Evolutionary conservation across 176 grass and related monocot genomes (phyloP).

Genomic region (Bothriochloa decipiens): DNA sequence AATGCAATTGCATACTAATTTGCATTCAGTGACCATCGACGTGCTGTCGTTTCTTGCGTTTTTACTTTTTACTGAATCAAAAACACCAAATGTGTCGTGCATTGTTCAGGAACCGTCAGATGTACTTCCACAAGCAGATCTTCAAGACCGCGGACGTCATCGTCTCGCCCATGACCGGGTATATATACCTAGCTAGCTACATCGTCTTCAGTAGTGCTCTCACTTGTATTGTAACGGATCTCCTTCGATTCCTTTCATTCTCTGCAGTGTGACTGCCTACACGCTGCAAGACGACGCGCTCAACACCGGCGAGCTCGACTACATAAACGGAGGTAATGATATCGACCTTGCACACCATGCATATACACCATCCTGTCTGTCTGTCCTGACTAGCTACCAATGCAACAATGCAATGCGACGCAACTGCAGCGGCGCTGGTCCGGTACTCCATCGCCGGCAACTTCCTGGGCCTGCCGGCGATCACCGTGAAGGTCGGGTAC

Average conservation of each 20-base stretch:
- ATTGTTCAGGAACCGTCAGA: conserved; percentile 80
- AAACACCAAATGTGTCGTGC: not conserved
- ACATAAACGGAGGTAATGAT: conserved; percentile 93
- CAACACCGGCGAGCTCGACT: conserved; percentile 82
- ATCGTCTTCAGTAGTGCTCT: no score
- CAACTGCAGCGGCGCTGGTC: conserved; percentile 61
- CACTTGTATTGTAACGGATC: no score
- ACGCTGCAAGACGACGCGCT: conserved; percentile 76
- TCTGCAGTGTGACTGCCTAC: conserved; percentile 81
- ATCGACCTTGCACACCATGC: no score
- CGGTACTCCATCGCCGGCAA: conserved; percentile 97
- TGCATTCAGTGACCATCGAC: not conserved
- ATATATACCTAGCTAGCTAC: not conserved
- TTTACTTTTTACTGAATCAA: not conserved
- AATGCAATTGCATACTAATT: no score
- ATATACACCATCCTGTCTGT: no score
- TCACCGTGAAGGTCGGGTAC: conserved; percentile 85
- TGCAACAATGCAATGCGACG: not conserved
- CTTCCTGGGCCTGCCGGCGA: conserved; percentile 93
- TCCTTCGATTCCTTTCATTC: no score
- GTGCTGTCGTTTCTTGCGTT: not conserved
- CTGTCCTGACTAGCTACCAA: no score
- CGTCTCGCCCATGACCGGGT: conserved; percentile 97
- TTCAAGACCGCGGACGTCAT: conserved; percentile 93
- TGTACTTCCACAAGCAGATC: conserved; percentile 88